Evolutionary conservation across 202 grass and related monocot genomes (phyloP).

Genomic region (Eragrostis tef): DNA sequence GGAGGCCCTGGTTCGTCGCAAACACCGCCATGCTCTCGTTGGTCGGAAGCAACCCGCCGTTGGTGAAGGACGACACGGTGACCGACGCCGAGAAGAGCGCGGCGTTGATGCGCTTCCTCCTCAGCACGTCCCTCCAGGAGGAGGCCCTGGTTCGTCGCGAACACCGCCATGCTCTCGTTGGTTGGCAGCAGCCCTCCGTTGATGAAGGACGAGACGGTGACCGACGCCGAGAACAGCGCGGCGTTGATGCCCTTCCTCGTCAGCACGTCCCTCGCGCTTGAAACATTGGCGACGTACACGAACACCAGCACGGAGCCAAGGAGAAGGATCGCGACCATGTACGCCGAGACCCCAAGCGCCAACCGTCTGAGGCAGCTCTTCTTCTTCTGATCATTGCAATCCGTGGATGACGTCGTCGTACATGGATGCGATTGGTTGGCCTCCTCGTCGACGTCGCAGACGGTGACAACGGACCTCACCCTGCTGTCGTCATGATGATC

Average conservation of each 20-base stretch:
- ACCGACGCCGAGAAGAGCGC: conserved; percentile 55
- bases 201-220: conserved; percentile 73
- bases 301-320: conserved; percentile 48
- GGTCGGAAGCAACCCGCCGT: conserved; percentile 63
- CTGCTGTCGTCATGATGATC: neutral
- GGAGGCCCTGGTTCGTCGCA: conserved; percentile 49
- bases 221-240: conserved; percentile 54
- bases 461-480: conserved; percentile 26
- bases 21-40: conserved; percentile 86
- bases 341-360: conserved; percentile 37
- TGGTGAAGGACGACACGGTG: conserved; percentile 79
- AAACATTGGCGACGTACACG: conserved; percentile 47
- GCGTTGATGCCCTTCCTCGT: conserved; percentile 56
- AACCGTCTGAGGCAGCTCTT: conserved; percentile 36
- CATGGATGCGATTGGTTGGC: neutral
- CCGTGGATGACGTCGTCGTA: neutral
- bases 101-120: conserved; percentile 56
- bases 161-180: conserved; percentile 80
- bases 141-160: conserved; percentile 53
- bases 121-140: conserved; percentile 59
- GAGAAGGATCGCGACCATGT: conserved; percentile 48
- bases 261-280: conserved; percentile 56
- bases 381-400: neutral
- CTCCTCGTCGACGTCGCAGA: conserved; percentile 31
- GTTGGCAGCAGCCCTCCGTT: conserved; percentile 69